Conservation (phyloP, 495 filamentous ascomycete species). For the Podospora australis region DNA sequence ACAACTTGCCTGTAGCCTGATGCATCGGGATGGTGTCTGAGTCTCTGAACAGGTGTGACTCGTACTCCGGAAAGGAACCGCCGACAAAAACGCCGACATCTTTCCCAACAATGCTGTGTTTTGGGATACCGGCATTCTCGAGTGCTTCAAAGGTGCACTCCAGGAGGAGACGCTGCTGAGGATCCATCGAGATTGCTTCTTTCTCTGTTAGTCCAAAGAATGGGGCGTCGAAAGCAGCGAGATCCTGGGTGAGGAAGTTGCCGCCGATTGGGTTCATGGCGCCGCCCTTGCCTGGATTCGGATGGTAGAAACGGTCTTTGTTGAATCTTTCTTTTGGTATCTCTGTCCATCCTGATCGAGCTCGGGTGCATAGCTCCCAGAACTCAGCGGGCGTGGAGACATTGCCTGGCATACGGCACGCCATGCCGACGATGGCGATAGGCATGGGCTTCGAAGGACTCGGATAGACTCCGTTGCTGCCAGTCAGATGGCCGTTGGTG, state of each 20-base stretch:
- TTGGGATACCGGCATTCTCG: neutral
- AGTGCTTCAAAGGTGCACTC: neutral
- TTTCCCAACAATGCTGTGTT: neutral
- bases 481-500: slow-evolving; percentile 15
- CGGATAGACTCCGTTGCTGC: slow-evolving; percentile 9
- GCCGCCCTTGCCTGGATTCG: neutral
- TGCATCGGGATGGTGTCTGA: slow-evolving; percentile 55
- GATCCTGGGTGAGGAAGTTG: neutral
- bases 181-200: neutral
- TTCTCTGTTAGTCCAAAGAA: neutral
- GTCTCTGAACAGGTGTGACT: slow-evolving; percentile 72
- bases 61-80: slow-evolving; percentile 78
- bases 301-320: slow-evolving; percentile 33
- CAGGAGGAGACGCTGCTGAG: neutral
- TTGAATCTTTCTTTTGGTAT: slow-evolving; percentile 67
- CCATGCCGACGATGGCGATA: slow-evolving; percentile 53
- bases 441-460: slow-evolving; percentile 29
- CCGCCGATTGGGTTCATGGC: slow-evolving; percentile 46
- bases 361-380: slow-evolving; percentile 55
- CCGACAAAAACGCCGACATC: slow-evolving; percentile 39
- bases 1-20: slow-evolving; percentile 36
- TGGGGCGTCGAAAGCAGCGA: neutral
- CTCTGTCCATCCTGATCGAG: slow-evolving; percentile 50
- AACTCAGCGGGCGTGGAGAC: slow-evolving; percentile 50
- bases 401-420: slow-evolving; percentile 47